Conservation (phyloP, 2,329 filamentous ascomycete genomes). For the Gliomastix tumulicola region DNA sequence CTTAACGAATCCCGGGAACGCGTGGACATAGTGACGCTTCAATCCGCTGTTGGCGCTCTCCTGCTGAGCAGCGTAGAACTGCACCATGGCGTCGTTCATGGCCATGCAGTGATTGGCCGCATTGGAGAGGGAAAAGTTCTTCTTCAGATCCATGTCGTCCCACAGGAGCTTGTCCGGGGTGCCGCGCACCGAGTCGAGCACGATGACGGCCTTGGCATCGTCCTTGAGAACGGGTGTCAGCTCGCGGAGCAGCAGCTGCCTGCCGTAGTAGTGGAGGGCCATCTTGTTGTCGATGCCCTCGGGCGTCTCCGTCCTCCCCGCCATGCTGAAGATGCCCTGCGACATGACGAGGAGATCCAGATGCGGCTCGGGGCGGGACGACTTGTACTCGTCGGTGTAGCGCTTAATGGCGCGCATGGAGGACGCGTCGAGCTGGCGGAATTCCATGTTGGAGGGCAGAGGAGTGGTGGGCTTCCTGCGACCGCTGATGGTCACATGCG, state of each 20-base stretch:
- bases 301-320: constrained; percentile 27
- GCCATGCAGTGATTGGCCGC: constrained; percentile 26
- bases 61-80: constrained; percentile 19
- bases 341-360: constrained; percentile 30
- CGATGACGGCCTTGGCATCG: constrained; percentile 29
- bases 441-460: constrained; percentile 22
- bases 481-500: constrained; percentile 22
- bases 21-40: constrained; percentile 27
- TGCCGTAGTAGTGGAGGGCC: constrained; percentile 37
- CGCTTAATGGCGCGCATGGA: constrained; percentile 23
- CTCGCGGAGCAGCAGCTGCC: constrained; percentile 32
- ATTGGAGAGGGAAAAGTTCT: constrained; percentile 19
- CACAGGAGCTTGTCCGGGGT: constrained; percentile 23
- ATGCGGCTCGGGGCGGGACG: constrained; percentile 12
- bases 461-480: constrained; percentile 19
- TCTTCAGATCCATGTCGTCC: constrained; percentile 31
- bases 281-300: constrained; percentile 38
- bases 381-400: constrained; percentile 19
- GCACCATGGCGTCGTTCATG: constrained; percentile 30
- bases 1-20: constrained; percentile 28
- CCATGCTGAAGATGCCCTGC: constrained; percentile 26
- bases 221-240: constrained; percentile 26
- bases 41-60: constrained; percentile 6
- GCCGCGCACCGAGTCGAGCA: constrained; percentile 23
- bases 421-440: constrained; percentile 20